These are phyloP conservation scores for Corchorus capsularis DNA, from an alignment of 345 rosid genomes.

Conservation along the genomic window DNA sequence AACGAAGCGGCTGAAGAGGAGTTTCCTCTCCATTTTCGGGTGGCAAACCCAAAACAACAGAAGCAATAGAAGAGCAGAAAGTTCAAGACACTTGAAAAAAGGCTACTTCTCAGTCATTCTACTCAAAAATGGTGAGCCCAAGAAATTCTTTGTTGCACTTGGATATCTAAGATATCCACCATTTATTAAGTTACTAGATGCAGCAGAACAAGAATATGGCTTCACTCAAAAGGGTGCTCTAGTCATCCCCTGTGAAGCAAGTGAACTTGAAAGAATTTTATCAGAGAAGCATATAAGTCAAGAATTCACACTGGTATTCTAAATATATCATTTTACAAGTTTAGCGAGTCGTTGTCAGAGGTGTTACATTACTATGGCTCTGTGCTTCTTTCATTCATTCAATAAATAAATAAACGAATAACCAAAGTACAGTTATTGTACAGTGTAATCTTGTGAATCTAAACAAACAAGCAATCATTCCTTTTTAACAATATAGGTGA, in stretches of 20 bases:
- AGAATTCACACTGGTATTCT: background rate
- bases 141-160: background rate
- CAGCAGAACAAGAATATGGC: conserved; percentile 2
- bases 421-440: background rate
- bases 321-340: background rate
- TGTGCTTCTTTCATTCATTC: background rate
- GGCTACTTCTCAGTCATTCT: background rate
- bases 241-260: conserved; percentile 3
- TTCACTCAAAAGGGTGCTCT: background rate
- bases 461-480: background rate
- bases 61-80: background rate
- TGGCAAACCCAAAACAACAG: background rate
- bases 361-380: background rate
- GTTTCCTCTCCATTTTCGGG: conserved; percentile 1
- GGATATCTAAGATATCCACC: background rate
- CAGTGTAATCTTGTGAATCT: background rate
- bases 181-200: conserved; percentile 10
- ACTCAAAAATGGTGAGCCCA: background rate
- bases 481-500: background rate
- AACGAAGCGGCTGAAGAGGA: background rate
- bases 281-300: background rate
- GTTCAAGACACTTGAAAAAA: background rate
- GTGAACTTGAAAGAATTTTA: background rate
- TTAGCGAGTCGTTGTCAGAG: background rate
- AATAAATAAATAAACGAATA: background rate